Percentiles rank a stretch among this genome's conserved stretches.
phyloP scores from a whole-genome alignment of 2,329 filamentous ascomycete genomes.

The Rhinocladiella similis region DNA sequence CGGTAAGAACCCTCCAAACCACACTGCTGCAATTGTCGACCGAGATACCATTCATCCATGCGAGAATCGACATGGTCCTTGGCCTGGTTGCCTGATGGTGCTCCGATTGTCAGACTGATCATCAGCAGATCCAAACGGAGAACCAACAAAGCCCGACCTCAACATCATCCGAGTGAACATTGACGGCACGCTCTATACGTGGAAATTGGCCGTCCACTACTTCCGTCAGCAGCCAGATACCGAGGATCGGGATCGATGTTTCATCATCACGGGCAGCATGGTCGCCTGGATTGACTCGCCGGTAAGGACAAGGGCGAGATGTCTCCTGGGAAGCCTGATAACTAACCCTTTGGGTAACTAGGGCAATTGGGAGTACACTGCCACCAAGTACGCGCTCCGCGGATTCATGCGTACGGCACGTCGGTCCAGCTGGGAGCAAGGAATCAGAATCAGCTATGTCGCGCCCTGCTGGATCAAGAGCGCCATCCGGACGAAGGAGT shows the following conservation, averaged over 20 bases:
- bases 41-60: no score
- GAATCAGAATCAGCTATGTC: constrained; percentile 50
- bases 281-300: constrained; percentile 51
- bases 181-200: constrained; percentile 46
- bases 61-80: no score
- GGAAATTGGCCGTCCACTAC: constrained; percentile 50
- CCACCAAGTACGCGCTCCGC: constrained; percentile 46
- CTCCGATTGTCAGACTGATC: neutral
- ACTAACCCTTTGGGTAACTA: constrained; percentile 23
- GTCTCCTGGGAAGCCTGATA: neutral
- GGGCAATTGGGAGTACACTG: constrained; percentile 43
- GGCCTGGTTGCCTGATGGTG: neutral
- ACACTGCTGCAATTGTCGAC: no score
- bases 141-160: constrained; percentile 42
- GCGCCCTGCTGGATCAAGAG: constrained; percentile 39
- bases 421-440: constrained; percentile 42
- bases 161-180: constrained; percentile 46
- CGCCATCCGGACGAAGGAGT: constrained; percentile 19
- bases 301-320: constrained; percentile 22
- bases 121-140: constrained; percentile 9
- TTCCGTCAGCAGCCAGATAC: constrained; percentile 42
- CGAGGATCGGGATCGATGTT: constrained; percentile 43
- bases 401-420: constrained; percentile 47
- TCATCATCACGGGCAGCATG: constrained; percentile 52
- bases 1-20: constrained; percentile 29